These are phyloP conservation scores for Aegilops speltoides DNA, from an alignment of 176 grass and related monocot genomes.

Conservation along the genomic window DNA sequence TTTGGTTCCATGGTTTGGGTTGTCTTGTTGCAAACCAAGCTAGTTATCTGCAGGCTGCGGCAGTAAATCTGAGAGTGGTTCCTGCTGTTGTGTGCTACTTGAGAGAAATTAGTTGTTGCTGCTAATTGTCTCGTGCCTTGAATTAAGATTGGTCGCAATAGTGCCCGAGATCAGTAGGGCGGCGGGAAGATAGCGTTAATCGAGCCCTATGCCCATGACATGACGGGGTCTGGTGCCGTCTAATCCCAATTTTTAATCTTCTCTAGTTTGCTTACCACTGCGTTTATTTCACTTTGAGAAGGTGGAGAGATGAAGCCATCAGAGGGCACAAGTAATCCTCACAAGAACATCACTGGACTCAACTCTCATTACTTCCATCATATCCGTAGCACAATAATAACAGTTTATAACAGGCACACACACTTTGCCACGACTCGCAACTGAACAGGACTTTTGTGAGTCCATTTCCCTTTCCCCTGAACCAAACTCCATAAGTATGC, in stretches of 20 bases:
- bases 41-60: too few relatives aligned
- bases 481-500: too few relatives aligned
- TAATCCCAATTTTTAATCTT: not conserved
- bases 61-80: not conserved
- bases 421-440: not conserved
- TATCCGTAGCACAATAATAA: not conserved
- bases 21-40: not conserved
- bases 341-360: not conserved
- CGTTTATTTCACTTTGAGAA: not conserved
- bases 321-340: not conserved
- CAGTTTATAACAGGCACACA: not conserved
- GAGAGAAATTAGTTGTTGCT: not conserved
- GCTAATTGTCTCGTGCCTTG: not conserved
- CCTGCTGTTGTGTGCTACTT: not conserved
- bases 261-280: rapidly evolving
- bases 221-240: not conserved
- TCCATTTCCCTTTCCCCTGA: too few relatives aligned
- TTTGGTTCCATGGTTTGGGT: not conserved
- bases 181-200: not conserved
- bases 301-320: too few relatives aligned
- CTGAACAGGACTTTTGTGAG: not conserved
- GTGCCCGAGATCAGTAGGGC: not conserved
- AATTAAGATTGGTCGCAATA: not conserved
- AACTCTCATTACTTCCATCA: not conserved
- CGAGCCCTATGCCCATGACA: not conserved